phyloP scores from a whole-genome alignment of 1,284 basidiomycete genomes.

The Coniophora puteana region DNA sequence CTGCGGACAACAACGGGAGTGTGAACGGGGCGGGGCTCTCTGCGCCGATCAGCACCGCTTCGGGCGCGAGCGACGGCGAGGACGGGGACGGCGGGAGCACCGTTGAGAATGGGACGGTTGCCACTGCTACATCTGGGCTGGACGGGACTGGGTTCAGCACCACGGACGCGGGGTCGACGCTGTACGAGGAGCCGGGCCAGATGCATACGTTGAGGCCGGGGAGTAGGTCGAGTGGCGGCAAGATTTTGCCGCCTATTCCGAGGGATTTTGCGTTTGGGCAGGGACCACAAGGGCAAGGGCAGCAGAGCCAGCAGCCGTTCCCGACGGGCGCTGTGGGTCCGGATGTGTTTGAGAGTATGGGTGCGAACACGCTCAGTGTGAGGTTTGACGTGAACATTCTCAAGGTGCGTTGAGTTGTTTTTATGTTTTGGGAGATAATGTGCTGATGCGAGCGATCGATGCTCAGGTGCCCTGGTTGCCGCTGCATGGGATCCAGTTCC shows the following conservation, averaged over 20 bases:
- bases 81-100: too few species aligned
- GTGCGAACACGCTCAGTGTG: conserved; percentile 76
- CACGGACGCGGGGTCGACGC: conserved; percentile 27
- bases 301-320: conserved; percentile 38
- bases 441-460: conserved; percentile 2
- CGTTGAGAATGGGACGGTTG: conserved; percentile 20
- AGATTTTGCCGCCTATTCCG: conserved; percentile 70
- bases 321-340: conserved; percentile 64
- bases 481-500: conserved; percentile 94
- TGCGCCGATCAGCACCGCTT: too few species aligned
- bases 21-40: conserved; percentile 11
- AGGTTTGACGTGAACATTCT: conserved; percentile 94
- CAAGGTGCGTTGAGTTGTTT: conserved; percentile 59
- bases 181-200: conserved; percentile 34
- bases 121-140: too few species aligned
- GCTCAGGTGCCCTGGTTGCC: conserved; percentile 88
- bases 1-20: conserved; percentile 32
- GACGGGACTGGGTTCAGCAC: conserved; percentile 23
- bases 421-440: conserved; percentile 6
- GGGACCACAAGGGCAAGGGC: conserved; percentile 24
- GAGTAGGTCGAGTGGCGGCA: conserved; percentile 46
- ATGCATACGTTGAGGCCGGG: conserved; percentile 32
- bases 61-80: conserved; percentile 11
- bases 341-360: conserved; percentile 70
- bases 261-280: conserved; percentile 49